Evolutionary conservation across 2,329 filamentous ascomycete genomes (phyloP), one percentile per base, ranked within the genome.

Genomic region (Fusarium humuli): DNA sequence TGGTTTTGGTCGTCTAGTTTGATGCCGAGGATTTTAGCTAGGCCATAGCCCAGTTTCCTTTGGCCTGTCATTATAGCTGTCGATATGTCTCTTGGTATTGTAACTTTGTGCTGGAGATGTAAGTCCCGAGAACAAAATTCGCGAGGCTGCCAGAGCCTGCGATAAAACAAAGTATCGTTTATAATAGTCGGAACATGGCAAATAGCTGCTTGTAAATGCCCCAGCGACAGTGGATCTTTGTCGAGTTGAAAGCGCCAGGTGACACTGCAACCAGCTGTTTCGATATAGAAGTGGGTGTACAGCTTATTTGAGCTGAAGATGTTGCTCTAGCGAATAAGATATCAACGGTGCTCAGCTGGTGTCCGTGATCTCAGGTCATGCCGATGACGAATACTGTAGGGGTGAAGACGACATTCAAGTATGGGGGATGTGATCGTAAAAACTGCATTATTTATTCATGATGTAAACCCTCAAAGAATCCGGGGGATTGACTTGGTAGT

Each of bases 11-110:
- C 83, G 64, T 94, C 87, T 32, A 97, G 83, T 79, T 96, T 92
- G 85, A 98, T 97, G 62, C 92, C 91, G 37, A 98, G 85, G 65
- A 85, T 85, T 79, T 93, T 96, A 77, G 94, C 94, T 79, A 97
- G 80, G 73, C 85, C 83, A 76, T 91, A 91, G 80, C 93, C 92
- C 70, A 92, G 72, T 79, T 91, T 87, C 23, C 57, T 60, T 32
- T 61, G 41, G 63, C 48, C 65, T 59, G 62, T 57, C 73, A 76
- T 76, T 23, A 13, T 55, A 27, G 41, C n/a, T 29, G n/a, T 53
- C 25, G 29, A 30, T 25, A 10, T 32, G 9, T 29, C n/a, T 29
- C 14, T 16, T 25, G 29, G 4, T 41, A 4, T 50, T 8, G 30
- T 37, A 25, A 7, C 14, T 52, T 32, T 30, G 25, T 41, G 16